phyloP scores from a whole-genome alignment of 2,329 filamentous ascomycete species.

The Escovopsis weberi region DNA sequence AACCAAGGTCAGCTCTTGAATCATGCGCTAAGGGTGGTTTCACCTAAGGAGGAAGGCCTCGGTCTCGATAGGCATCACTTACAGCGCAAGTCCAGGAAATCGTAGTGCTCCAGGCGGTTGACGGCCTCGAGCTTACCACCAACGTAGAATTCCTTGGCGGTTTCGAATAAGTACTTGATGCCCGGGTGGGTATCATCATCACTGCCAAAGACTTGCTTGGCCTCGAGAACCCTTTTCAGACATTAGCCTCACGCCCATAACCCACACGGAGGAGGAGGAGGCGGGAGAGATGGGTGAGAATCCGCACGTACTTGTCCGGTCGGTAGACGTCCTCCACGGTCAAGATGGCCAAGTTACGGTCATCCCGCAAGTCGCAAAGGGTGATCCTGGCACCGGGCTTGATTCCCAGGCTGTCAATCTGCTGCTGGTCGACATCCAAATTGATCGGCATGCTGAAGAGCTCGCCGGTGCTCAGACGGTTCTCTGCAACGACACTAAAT shows the following conservation, averaged over 20 bases:
- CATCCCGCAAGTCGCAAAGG: conserved; percentile 89
- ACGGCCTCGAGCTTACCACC: conserved; percentile 94
- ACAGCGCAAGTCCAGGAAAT: conserved; percentile 94
- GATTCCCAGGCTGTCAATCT: conserved; percentile 59
- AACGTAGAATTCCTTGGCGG: conserved; percentile 76
- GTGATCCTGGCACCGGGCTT: conserved; percentile 72
- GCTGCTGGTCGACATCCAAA: conserved; percentile 65
- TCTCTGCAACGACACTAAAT: conserved; percentile 68
- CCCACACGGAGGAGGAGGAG: neutral
- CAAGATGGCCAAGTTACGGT: conserved; percentile 88
- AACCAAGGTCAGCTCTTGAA: neutral
- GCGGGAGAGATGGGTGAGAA: neutral
- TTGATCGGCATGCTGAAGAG: conserved; percentile 97
- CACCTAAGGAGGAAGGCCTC: neutral
- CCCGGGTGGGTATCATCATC: conserved; percentile 84
- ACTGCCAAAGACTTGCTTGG: conserved; percentile 85
- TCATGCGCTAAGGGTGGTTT: too few relatives aligned
- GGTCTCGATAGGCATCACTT: conserved; percentile 21
- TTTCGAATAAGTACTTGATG: conserved; percentile 74
- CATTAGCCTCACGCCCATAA: neutral
- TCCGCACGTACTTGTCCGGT: conserved; percentile 73
- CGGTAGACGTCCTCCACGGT: conserved; percentile 91
- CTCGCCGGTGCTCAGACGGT: conserved; percentile 73
- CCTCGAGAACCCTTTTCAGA: conserved; percentile 63
- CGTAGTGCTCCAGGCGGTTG: conserved; percentile 93